Base-by-base conservation (phyloP, 139 green algal species). In the Ettlia oleoabundans region DNA sequence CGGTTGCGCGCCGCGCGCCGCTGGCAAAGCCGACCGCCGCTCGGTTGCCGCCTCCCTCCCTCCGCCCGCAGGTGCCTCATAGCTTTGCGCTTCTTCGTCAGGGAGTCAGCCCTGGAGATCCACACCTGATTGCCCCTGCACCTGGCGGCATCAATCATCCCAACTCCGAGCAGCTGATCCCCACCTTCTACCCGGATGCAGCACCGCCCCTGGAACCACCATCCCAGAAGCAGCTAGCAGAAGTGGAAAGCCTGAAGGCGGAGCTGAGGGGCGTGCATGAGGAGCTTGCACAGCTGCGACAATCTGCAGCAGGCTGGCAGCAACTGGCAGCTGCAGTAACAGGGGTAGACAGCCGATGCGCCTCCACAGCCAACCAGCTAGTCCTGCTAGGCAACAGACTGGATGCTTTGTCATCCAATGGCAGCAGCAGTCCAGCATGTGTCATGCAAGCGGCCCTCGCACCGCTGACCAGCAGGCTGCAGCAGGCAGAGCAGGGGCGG, bases 311-410 rank as follows among this genome's bases (percentile, higher is more conserved):
- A 5, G 38, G 58, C 38, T 81, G 58, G 58, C 75, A 81, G 75
- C 33, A 28, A 21, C 28, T 53, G 0, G 40, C 37, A 4, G 58
- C 38, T 8, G 32, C 19, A 26, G 55, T 71, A 55, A 38, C 40
- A 7, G 30, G 38, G 10, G 18, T 71, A 19, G 28, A 70, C 26
- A 24, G 75, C 75, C 32, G 28, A 2, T 41, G 26, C 28, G 13
- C 28, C 1, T 55, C 89, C 2, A 86, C 93, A 21, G 63, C 65
- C 61, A 91, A 93, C 84, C 89, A 91, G 76, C 72, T 93, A n/a
- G 82, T 83, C 3, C 86, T 90, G 62, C 86, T 93, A 61, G 81
- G 88, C 2, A 26, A 70, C 0, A 86, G 85, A 35, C 58, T 93
- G 62, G 65, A 43, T 3, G 82, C 83, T 8, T 70, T 93, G 41